phyloP scores from a whole-genome alignment of 2,329 filamentous ascomycete genomes.

The Anthostomella pinea region DNA sequence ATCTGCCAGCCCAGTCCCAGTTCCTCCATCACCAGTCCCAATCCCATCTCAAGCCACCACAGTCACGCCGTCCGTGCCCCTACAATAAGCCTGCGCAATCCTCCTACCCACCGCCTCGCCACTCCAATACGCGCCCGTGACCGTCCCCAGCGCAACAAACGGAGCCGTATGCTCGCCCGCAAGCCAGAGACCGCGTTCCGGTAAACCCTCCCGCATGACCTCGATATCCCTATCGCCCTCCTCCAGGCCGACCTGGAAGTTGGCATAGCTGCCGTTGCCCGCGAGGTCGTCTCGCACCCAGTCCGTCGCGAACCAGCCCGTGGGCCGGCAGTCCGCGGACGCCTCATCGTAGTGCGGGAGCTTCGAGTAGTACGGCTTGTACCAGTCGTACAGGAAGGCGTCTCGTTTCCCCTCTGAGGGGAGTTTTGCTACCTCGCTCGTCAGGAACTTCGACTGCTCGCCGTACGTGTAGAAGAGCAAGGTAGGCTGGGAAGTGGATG shows the following conservation, averaged over 20 bases:
- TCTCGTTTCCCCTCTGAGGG: conserved; percentile 46
- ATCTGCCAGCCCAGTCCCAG: too few relatives aligned
- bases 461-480: conserved; percentile 81
- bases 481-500: conserved; percentile 65
- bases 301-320: conserved; percentile 63
- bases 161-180: conserved; percentile 89
- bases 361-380: conserved; percentile 73
- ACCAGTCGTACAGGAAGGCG: conserved; percentile 60
- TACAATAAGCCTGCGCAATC: conserved; percentile 55
- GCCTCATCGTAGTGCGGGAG: conserved; percentile 63
- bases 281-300: conserved; percentile 80
- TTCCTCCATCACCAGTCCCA: too few relatives aligned
- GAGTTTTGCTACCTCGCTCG: conserved; percentile 41
- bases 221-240: conserved; percentile 71
- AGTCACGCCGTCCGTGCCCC: conserved; percentile 15
- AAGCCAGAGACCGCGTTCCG: conserved; percentile 72
- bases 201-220: conserved; percentile 58
- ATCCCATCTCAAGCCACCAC: conserved; percentile 11
- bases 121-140: conserved; percentile 89
- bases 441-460: conserved; percentile 55
- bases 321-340: conserved; percentile 58
- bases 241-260: conserved; percentile 75
- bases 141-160: conserved; percentile 84
- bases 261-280: conserved; percentile 78
- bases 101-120: conserved; percentile 73